Base-by-base conservation (phyloP, 2,329 filamentous ascomycete genomes). In the Grosmannia penicillata region DNA sequence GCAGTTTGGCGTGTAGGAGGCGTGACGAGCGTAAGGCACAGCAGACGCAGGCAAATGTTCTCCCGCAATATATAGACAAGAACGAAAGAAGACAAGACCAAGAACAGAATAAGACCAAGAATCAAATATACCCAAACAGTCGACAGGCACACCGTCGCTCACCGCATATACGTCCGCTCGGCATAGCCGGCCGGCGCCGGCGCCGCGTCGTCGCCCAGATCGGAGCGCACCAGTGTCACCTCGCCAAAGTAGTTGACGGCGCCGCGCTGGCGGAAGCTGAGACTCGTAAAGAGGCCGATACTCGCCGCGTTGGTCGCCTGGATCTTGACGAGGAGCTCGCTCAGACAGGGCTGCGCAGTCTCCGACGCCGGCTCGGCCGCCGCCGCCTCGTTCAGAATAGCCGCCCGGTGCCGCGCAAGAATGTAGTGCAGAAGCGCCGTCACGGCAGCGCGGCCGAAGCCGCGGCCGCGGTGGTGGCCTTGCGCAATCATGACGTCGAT, bases 401-500 rank as follows among this genome's bases (percentile, higher is more conserved):
- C 56, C 0, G 49, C 48, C 19, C 72, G 53, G 38, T 81, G 63
- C 1, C 53, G 53, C 5, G 63, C 23, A 28, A 46, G 47, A 6
- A 94, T 63, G 51, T 86, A 96, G 33, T 63, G 56, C 36, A 95
- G 51, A 40, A 96, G 80, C 0, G 73, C 60, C 3, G 74, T 53
- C 1, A 94, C 63, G 0, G 81, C 72, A 0, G 72, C 70, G 6
- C 66, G 62, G 0, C 84, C 86, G 7, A 75, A 61, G 0, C 85
- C 85, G 8, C 63, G 61, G 0, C 78, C 63, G 19, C 78, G 74
- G 23, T 73, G 59, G 0, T 55, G 51, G 5, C 58, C 58, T 2
- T 63, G 60, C 0, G 85, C 85, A 44, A 94, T 77, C 86, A 94
- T 93, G 45, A 94, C 71, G 56, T 93, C 84, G 7, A 94, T 58